Evolutionary conservation across 78 protist genomes (phyloP).

Genomic region (Monocercomonoides exilis): DNA sequence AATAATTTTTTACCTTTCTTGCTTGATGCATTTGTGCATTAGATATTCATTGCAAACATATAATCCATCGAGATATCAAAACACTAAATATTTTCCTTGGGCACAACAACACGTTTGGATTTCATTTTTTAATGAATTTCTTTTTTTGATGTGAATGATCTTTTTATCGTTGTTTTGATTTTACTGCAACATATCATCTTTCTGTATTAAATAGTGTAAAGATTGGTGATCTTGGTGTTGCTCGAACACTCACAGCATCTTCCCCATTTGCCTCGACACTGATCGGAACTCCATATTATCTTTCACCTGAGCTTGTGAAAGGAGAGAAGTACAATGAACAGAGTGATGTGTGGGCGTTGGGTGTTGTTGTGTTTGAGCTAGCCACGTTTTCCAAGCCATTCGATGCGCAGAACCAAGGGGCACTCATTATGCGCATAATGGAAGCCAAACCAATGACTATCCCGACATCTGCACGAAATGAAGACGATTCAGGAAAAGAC

Average conservation of each 20-base stretch:
- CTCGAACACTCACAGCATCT: not conserved
- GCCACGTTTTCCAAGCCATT: constrained; percentile 33
- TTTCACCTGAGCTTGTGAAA: not conserved
- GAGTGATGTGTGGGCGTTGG: constrained; percentile 52
- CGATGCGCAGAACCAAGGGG: constrained; percentile 17
- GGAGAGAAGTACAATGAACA: not conserved
- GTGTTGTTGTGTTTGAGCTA: constrained; percentile 48
- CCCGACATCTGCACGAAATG: no score
- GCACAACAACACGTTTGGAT: not conserved
- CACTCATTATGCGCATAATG: no score
- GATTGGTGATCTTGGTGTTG: constrained; percentile 23
- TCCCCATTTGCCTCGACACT: constrained; percentile 3
- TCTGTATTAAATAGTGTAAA: not conserved
- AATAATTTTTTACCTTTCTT: not conserved
- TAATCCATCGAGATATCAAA: constrained; percentile 3
- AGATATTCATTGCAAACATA: not conserved
- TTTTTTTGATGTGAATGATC: no score
- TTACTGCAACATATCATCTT: not conserved
- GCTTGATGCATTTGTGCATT: not conserved
- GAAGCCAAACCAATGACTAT: no score
- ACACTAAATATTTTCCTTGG: not conserved
- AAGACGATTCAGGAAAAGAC: no score
- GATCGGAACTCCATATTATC: constrained; percentile 16
- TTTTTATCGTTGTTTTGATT: not conserved
- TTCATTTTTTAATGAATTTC: no score